Evolutionary conservation across 768 basidiomycete species (phyloP).

Genomic region (Crepidotus variabilis): DNA sequence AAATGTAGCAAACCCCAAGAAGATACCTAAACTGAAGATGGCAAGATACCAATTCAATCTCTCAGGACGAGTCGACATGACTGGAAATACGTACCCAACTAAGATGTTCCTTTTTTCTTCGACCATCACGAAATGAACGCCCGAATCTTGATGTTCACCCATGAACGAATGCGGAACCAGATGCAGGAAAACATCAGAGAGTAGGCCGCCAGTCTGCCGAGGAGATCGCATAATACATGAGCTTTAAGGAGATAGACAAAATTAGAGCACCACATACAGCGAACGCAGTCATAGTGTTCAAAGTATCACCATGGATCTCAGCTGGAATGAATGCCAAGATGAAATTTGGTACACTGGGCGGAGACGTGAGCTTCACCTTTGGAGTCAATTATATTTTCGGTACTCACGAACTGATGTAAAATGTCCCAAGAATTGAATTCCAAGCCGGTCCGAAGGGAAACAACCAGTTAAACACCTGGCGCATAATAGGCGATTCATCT

Average conservation of each 20-base stretch:
- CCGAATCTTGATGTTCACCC: conserved; percentile 75
- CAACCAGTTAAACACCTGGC: conserved; percentile 71
- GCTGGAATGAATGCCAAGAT: conserved; percentile 93
- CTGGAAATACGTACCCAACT: conserved; percentile 57
- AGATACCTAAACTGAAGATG: conserved; percentile 64
- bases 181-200: conserved; percentile 92
- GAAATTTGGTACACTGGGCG: conserved; percentile 80
- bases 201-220: conserved; percentile 76
- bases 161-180: conserved; percentile 90
- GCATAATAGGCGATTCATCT: conserved; percentile 70
- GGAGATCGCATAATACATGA: conserved; percentile 1
- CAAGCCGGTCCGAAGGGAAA: conserved; percentile 91
- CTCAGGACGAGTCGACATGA: not conserved
- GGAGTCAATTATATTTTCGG: conserved; percentile 6
- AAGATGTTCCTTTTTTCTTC: conserved; percentile 91
- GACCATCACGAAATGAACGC: conserved; percentile 77
- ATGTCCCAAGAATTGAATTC: conserved; percentile 88
- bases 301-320: conserved; percentile 76
- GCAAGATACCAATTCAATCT: not conserved
- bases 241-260: not conserved
- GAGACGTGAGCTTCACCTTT: not conserved
- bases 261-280: conserved; percentile 49
- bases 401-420: conserved; percentile 94
- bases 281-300: conserved; percentile 94
- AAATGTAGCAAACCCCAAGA: conserved; percentile 84